Evolutionary conservation across 768 basidiomycete genomes (phyloP), one percentile per base, ranked within the genome.

Genomic region (Clavulina sp.): DNA sequence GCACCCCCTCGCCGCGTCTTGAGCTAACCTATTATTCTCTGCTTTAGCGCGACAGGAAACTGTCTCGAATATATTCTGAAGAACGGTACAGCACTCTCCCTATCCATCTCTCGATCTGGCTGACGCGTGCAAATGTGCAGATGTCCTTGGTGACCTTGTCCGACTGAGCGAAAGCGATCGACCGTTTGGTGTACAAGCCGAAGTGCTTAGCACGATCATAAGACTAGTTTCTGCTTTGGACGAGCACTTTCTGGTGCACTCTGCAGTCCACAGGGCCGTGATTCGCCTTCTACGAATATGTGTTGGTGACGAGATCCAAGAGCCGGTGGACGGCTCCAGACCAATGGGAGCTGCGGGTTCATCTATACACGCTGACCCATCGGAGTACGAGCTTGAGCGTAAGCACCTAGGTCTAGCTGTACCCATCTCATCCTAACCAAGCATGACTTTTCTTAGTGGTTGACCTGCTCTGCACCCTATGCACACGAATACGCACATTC

Each of bases 41-140:
- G 36, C n/a, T 41, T 23, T 32, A 92, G 91, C 54, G 78, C 74
- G 9, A 91, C 89, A 5, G 92, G 92, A 34, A 79, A 73, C 29
- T 95, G 91, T 61, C 66, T 95, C 48, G 92, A 96, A 65, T 92
- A 88, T 63, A 73, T 93, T 24, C 67, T 97, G 30, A 88, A 88
- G 70, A 81, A 92, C 57, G 85, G 84, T 83, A 56, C 50, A 71
- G 57, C 28, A 28, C 30, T 31, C 16, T 4, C 29, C 24, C 41
- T 28, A 28, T 52, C 44, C 36, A 13, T 13, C 54, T 53, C 28
- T 21, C 16, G 44, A 16, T 4, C 19, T 53, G 5, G 23, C 2
- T 30, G 7, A 34, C 53, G 57, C 31, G 16, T 7, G 4, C 5
- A 26, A 6, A 41, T 50, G 41, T 9, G 16, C 51, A 89, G 87